Evolutionary conservation across 768 basidiomycete species (phyloP), one percentile per base, ranked within the genome.

Genomic region (Mycena amicta): DNA sequence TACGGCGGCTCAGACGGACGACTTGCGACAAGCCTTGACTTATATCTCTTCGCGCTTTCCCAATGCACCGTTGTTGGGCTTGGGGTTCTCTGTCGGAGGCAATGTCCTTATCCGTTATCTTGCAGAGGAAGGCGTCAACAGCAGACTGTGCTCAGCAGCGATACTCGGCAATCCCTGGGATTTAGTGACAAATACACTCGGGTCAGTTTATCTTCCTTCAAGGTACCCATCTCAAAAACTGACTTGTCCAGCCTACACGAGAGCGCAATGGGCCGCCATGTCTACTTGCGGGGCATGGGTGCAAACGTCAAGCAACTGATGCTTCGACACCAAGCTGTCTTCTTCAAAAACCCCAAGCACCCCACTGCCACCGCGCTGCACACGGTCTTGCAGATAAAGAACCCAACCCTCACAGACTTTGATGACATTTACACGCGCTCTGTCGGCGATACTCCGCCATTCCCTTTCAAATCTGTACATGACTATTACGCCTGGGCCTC

Each of bases 81-180:
- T 97, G 4, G 93, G 95, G 5, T 98, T 96, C 77, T 97, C 94
- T 2, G 83, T 99, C 37, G 96, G 96, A 45, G 91, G 94, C 40
- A 93, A 92, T 69, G 90, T 98, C 26, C 73, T 98, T 67, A 88
- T 92, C 28, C 82, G 92, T 62, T 97, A 97, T 72, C 75, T 95
- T 46, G 93, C 89, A 8, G 89, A 96, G 74, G 90, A 96, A 70
- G 87, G 90, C 16, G 76, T 74, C 27, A 67, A 75, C n/a, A 83
- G 84, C 66, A 82, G 87, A 56, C 71, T 94, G 25, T 73, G 73
- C 53, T 84, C 87, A 2, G 90, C 83, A 30, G 88, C 87, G 72
- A 83, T 81, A 15, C 73, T 94, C n/a, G 91, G 77, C 67, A 54
- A 84, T 82, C 83, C 82, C 37, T 84, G 83, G 83, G 75, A 85